These are phyloP conservation scores for Uronychia binucleata DNA, from an alignment of 73 alveolate species.

Conservation along the genomic window DNA sequence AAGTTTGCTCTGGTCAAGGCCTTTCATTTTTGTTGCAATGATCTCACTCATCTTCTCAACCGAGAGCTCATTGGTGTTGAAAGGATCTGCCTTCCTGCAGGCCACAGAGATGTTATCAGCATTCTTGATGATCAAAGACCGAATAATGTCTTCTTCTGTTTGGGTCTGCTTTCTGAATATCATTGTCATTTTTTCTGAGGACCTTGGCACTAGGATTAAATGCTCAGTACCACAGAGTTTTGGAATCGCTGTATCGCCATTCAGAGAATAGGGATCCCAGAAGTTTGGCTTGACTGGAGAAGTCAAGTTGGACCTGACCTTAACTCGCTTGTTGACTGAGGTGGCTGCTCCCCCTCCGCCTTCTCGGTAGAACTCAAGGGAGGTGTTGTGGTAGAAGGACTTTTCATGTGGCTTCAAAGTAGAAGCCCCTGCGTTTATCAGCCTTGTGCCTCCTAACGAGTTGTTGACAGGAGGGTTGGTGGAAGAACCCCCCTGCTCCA, in stretches of 20 bases:
- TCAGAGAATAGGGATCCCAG: neutral
- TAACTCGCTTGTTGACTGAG: neutral
- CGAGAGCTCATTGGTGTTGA: neutral
- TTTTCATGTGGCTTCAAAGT: neutral
- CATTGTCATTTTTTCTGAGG: neutral
- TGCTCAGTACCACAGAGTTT: neutral
- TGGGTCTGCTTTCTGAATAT: neutral
- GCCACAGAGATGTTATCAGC: neutral
- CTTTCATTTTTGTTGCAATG: neutral
- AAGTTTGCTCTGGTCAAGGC: neutral
- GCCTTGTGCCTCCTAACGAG: conserved; percentile 1
- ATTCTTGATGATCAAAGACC: neutral
- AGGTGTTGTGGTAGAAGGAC: neutral
- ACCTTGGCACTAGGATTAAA: neutral
- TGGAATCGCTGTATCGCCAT: neutral
- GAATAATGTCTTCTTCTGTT: neutral
- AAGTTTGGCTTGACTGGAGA: neutral
- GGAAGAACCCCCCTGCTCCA: too few species aligned
- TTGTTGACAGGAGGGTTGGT: neutral
- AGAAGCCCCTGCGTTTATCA: neutral
- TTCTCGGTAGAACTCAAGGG: neutral
- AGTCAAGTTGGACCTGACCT: neutral
- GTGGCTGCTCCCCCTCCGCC: neutral
- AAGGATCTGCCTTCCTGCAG: neutral
- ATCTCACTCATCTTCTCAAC: neutral